A percentile compares a stretch with the other conserved stretches of the same genome.
phyloP scores from a whole-genome alignment of 331 rosid species.

The Arachis monticola region DNA sequence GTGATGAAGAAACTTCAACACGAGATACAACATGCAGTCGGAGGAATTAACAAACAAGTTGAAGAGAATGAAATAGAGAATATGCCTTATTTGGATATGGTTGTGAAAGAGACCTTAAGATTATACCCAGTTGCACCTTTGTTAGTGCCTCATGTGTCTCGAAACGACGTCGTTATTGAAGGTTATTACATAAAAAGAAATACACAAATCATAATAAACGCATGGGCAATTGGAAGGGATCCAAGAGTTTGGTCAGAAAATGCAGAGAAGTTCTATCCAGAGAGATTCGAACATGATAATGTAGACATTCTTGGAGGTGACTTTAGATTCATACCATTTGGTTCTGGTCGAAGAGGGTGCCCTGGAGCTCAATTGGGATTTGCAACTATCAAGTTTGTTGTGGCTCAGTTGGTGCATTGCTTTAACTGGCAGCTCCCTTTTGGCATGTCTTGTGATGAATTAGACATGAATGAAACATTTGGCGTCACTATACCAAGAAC shows the following conservation, averaged over 20 bases:
- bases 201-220: constrained; percentile 32
- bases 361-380: constrained; percentile 48
- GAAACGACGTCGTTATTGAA: constrained; percentile 38
- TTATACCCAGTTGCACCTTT: constrained; percentile 42
- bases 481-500: constrained; percentile 41
- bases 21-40: constrained; percentile 32
- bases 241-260: constrained; percentile 51
- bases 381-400: not conserved
- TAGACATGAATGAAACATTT: constrained; percentile 45
- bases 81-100: constrained; percentile 46
- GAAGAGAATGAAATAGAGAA: constrained; percentile 45
- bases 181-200: constrained; percentile 42
- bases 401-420: constrained; percentile 57
- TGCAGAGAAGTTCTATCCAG: constrained; percentile 45
- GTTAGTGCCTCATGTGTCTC: constrained; percentile 39
- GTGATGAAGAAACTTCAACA: constrained; percentile 43
- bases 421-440: constrained; percentile 53
- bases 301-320: constrained; percentile 42
- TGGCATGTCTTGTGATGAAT: constrained; percentile 10
- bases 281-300: constrained; percentile 39
- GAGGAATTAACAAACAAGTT: constrained; percentile 43
- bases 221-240: constrained; percentile 51
- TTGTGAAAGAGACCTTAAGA: constrained; percentile 2
- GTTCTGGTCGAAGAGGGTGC: constrained; percentile 50
- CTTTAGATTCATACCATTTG: constrained; percentile 49